Conservation (phyloP, 2,329 filamentous ascomycete species). For the Penicillium sp. region DNA sequence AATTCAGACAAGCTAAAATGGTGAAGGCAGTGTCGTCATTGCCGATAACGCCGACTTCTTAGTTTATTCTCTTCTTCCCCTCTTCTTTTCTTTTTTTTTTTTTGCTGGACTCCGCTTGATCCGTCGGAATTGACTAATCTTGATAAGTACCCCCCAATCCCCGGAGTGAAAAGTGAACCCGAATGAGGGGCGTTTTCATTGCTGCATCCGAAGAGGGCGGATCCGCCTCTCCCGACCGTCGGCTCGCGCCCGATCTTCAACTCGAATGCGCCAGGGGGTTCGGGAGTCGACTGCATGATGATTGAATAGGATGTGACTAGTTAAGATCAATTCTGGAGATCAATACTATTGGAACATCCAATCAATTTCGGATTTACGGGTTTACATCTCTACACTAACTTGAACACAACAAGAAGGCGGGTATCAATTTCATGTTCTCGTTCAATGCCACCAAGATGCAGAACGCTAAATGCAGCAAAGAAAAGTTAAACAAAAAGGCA, state of each 20-base stretch:
- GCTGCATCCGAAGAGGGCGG: conserved; percentile 6
- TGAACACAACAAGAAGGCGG: background rate
- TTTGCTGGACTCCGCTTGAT: background rate
- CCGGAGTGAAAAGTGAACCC: background rate
- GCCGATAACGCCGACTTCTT: conserved; percentile 1
- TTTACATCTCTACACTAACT: background rate
- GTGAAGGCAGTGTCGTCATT: conserved; percentile 16
- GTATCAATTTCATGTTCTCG: background rate
- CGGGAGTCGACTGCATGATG: background rate
- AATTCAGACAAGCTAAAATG: background rate
- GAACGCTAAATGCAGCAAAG: background rate
- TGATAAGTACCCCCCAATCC: background rate
- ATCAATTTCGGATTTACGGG: background rate
- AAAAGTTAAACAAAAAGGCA: background rate
- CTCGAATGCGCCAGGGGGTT: background rate
- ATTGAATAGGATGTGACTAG: background rate
- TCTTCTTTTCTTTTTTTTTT: background rate
- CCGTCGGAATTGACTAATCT: conserved; percentile 12
- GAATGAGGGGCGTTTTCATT: conserved; percentile 10
- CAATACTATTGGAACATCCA: background rate
- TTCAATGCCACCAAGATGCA: background rate
- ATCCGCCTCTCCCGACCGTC: conserved; percentile 5
- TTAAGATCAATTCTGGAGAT: no score
- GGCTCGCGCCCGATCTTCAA: conserved; percentile 1
- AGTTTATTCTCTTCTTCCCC: background rate